Evolutionary conservation across 805 yeast genomes (phyloP), one percentile per base, ranked within the genome.

Genomic region (Lipomyces oligophaga): DNA sequence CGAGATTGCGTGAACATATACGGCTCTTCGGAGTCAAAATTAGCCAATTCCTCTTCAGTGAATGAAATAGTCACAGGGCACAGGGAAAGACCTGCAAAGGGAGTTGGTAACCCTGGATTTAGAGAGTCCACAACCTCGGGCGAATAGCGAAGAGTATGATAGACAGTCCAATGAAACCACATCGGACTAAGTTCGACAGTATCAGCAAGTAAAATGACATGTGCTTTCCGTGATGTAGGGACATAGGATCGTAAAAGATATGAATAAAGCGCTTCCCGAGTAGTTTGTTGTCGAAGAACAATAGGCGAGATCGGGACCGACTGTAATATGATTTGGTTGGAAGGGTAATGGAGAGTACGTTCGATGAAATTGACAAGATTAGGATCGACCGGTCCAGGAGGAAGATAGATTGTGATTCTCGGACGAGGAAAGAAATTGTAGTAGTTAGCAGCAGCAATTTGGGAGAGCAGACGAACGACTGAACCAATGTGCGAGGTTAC

Each of bases 401-500:
- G 54, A 2, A 40, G 41, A 34, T 52, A 52, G 13, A 52, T 21
- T 5, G 56, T 41, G 27, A 52, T 52, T 16, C 56, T 46, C 7
- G 56, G 56, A 16, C 49, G 40, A 4, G 55, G 54, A 8, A 21
- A 20, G 19, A 35, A 38, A 40, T 52, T 52, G 42, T 49, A 52
- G 43, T 52, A 52, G 31, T 28, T 34, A 4, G 56, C 47, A 3
- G 19, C 32, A 2, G 54, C 49, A 8, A 52, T 33, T 5, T 34
- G 30, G 24, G 47, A 26, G 22, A 52, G 50, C 3, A 52, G 45
- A 10, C 56, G 41, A 13, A 52, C 44, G 11, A 49, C 34, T 5
- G 45, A 22, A 13, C 56, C 56, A 5, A 42, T 25, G 36, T 52
- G 53, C 8, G 45, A 32, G 6, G 41, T 38, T 20, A 49, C 47